Conservation (phyloP, 352 stramenopile genomes). For the Globisporangium mamillatum region DNA sequence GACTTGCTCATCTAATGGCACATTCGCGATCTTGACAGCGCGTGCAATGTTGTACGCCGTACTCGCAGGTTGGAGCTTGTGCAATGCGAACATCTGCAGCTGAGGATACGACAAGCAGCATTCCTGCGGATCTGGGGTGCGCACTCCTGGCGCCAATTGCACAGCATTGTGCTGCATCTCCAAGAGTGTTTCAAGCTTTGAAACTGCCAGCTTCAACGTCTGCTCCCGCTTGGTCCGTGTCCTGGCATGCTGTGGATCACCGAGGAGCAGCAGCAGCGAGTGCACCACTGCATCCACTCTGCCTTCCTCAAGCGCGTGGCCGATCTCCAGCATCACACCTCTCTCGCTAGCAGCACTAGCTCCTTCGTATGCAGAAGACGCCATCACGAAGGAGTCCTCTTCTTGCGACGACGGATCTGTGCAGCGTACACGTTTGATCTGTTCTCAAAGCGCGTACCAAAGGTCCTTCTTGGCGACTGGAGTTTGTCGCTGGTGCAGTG, state of each 20-base stretch:
- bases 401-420: neutral
- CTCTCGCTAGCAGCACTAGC: neutral
- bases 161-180: constrained; percentile 10
- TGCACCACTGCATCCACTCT: constrained; percentile 39
- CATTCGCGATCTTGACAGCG: constrained; percentile 26
- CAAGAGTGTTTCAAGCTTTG: constrained; percentile 14
- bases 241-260: constrained; percentile 10
- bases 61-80: constrained; percentile 35
- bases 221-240: constrained; percentile 18
- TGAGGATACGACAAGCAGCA: constrained; percentile 44
- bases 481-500: neutral
- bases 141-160: constrained; percentile 12
- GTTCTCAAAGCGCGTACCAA: neutral
- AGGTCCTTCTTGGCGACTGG: neutral
- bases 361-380: neutral
- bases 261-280: constrained; percentile 35
- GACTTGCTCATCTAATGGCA: constrained; percentile 17
- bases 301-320: constrained; percentile 26
- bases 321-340: constrained; percentile 14
- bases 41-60: constrained; percentile 53
- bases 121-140: neutral
- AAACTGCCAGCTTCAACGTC: constrained; percentile 18
- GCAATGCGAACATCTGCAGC: constrained; percentile 58
- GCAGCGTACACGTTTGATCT: neutral
- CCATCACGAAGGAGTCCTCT: neutral